Evolutionary conservation across 495 filamentous ascomycete species (phyloP).

Genomic region (Aspergillus ostianus): DNA sequence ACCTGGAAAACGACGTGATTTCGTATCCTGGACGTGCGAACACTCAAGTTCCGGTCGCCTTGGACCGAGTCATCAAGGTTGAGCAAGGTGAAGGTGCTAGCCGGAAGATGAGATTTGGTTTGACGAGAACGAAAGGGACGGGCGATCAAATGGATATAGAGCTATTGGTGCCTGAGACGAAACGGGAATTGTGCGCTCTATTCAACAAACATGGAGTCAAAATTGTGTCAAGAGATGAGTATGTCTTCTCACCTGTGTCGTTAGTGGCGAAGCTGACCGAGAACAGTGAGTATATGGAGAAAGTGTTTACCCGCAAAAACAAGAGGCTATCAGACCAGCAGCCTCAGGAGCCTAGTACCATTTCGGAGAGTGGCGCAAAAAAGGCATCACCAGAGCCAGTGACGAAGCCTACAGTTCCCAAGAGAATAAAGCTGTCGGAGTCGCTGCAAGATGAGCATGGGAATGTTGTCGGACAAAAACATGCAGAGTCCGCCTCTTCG

Average conservation of each 20-base stretch:
- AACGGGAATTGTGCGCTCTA: conserved; percentile 19
- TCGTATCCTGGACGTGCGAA: neutral
- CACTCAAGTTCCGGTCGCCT: conserved; percentile 7
- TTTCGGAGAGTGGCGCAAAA: conserved; percentile 4
- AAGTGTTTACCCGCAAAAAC: conserved; percentile 27
- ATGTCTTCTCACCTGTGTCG: conserved; percentile 9
- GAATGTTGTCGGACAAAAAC: conserved; percentile 9
- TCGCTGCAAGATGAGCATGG: conserved; percentile 26
- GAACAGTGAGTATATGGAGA: conserved; percentile 37
- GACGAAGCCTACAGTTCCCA: conserved; percentile 11
- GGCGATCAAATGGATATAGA: conserved; percentile 38
- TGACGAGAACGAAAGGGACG: conserved; percentile 23
- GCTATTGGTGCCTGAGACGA: conserved; percentile 22
- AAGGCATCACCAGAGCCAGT: conserved; percentile 3
- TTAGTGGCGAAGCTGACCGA: conserved; percentile 9
- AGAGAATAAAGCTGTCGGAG: conserved; percentile 34
- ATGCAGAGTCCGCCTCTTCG: conserved; percentile 5
- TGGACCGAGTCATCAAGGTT: conserved; percentile 23
- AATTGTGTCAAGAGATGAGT: conserved; percentile 21
- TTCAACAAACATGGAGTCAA: conserved; percentile 16
- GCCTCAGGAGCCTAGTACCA: neutral
- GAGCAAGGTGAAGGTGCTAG: conserved; percentile 24
- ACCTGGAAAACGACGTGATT: neutral
- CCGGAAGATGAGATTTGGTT: conserved; percentile 34
- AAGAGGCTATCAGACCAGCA: conserved; percentile 1